A percentile compares a stretch with the other conserved stretches of the same genome.
These are phyloP conservation scores for Simplicillium sp. DNA, from an alignment of 2,329 filamentous ascomycete species.

Conservation along the genomic window DNA sequence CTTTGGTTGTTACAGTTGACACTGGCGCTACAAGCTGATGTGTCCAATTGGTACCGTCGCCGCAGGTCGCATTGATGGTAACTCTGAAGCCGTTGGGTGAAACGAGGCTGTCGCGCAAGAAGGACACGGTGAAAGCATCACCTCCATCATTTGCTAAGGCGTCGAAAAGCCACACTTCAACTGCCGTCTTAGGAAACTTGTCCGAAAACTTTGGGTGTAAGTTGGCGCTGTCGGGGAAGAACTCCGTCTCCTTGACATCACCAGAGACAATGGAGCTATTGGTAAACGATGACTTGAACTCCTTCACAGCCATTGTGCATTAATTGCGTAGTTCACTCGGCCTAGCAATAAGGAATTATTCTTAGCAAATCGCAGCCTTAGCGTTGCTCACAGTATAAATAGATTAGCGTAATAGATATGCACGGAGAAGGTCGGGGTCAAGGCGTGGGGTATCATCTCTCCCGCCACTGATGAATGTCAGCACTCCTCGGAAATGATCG, in stretches of 20 bases:
- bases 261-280: no score
- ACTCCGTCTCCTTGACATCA: neutral
- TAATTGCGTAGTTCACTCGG: no score
- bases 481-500: no score
- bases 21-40: neutral
- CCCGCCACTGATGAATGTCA: no score
- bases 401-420: no score
- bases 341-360: no score
- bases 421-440: no score
- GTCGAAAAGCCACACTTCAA: conserved; percentile 1
- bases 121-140: neutral
- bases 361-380: no score
- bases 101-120: neutral
- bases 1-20: neutral
- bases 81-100: neutral
- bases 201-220: neutral
- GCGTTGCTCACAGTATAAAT: no score
- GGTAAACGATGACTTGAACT: no score
- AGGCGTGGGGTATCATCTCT: no score
- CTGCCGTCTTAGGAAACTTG: neutral
- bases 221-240: neutral
- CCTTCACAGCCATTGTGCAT: no score
- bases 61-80: neutral
- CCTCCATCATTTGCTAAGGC: neutral
- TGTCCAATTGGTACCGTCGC: neutral